Evolutionary conservation across 73 alveolate genomes (phyloP).

Genomic region (Paramecium pentaurelia): DNA sequence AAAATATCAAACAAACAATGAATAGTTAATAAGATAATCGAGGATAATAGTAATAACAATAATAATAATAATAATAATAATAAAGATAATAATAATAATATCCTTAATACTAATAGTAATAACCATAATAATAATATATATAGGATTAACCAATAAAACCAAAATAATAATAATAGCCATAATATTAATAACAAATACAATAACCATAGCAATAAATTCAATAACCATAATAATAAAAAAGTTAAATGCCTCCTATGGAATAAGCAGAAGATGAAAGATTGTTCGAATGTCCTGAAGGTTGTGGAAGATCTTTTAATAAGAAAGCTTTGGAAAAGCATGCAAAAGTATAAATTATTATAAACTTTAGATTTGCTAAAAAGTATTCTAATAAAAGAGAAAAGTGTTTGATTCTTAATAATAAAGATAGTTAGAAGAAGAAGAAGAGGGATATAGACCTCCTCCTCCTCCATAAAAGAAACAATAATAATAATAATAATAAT

Average conservation of each 20-base stretch:
- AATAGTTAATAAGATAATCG: neutral
- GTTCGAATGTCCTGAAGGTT: constrained; percentile 60
- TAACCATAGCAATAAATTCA: neutral
- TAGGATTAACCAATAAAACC: neutral
- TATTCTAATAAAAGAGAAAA: constrained; percentile 69
- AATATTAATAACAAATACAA: neutral
- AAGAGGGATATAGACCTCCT: neutral
- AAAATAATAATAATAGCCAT: neutral
- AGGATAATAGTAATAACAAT: neutral
- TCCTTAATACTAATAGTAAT: neutral
- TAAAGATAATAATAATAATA: neutral
- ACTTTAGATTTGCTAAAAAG: constrained; percentile 71
- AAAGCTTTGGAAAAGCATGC: constrained; percentile 67
- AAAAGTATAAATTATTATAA: neutral
- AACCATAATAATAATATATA: neutral
- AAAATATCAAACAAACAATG: neutral
- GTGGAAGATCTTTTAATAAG: constrained; percentile 70
- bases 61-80: neutral
- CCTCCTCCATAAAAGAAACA: neutral
- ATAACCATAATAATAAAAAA: neutral
- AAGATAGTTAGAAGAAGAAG: constrained; percentile 49
- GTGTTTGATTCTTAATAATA: constrained; percentile 63
- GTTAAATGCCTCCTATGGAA: neutral
- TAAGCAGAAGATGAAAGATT: neutral
- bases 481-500: neutral